Evolutionary conservation across 176 grass and related monocot species (phyloP).

Genomic region (Hyparrhenia diplandra): DNA sequence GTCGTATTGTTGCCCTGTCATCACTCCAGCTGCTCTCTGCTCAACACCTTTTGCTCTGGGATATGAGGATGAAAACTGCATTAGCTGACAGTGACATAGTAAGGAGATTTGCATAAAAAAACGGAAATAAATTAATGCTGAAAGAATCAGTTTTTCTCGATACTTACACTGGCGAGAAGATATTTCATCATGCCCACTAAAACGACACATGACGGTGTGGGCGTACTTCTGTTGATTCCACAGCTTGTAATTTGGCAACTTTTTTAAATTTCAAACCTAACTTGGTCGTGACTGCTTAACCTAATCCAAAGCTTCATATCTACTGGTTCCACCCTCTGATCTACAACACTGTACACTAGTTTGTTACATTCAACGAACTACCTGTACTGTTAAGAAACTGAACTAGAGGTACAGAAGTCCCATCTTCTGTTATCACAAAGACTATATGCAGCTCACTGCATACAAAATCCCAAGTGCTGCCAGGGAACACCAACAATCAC

Average conservation of each 20-base stretch:
- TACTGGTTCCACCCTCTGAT: slow-evolving; percentile 1
- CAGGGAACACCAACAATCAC: slow-evolving; percentile 6
- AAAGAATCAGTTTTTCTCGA: not conserved
- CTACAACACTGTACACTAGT: slow-evolving; percentile 37
- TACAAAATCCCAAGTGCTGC: not conserved
- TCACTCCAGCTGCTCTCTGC: not conserved
- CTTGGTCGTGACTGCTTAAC: slow-evolving; percentile 22
- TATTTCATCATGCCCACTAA: not conserved
- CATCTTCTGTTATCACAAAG: not conserved
- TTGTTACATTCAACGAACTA: slow-evolving; percentile 7
- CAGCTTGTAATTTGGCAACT: not conserved
- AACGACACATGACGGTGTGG: not conserved
- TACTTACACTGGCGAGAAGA: slow-evolving; percentile 27
- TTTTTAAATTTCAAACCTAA: not conserved
- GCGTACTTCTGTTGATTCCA: not conserved
- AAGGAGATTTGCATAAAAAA: not conserved
- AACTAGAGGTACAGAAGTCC: not conserved
- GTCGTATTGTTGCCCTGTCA: not conserved
- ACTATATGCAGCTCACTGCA: not conserved
- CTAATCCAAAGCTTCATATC: slow-evolving; percentile 37
- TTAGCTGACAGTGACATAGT: not conserved
- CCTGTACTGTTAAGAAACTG: slow-evolving; percentile 11
- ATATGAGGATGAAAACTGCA: not conserved
- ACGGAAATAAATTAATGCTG: not conserved
- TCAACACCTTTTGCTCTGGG: slow-evolving; percentile 18